Conservation (phyloP, 371 early-diverging fungal genomes). For the Actinomucor elegans region DNA sequence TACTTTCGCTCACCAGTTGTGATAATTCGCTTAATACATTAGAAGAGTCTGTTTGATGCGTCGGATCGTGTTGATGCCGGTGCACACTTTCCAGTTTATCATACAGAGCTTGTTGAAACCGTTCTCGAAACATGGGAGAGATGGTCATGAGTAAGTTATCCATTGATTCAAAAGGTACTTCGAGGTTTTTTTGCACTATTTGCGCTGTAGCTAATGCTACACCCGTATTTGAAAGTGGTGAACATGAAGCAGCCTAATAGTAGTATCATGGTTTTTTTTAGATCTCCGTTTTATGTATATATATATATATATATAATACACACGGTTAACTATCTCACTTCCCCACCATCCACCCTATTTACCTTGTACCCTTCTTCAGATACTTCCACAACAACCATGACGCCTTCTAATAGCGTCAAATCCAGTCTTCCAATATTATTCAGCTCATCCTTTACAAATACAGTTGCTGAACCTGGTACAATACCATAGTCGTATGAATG, state of each 20-base stretch:
- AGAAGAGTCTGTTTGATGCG: too few relatives aligned
- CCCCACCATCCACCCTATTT: slow-evolving; percentile 1
- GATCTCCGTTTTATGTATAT: too few relatives aligned
- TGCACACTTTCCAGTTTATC: slow-evolving; percentile 30
- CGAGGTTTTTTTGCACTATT: slow-evolving; percentile 21
- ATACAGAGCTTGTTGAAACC: slow-evolving; percentile 33
- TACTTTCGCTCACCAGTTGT: too few relatives aligned
- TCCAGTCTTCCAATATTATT: slow-evolving; percentile 35
- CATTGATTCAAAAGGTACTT: slow-evolving; percentile 39
- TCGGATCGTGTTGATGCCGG: slow-evolving; percentile 20
- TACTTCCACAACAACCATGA: slow-evolving; percentile 43
- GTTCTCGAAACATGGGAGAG: slow-evolving; percentile 40
- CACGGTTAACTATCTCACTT: too few relatives aligned
- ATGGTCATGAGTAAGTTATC: slow-evolving; percentile 39
- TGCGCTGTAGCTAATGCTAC: slow-evolving; percentile 23
- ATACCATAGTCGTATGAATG: slow-evolving; percentile 45
- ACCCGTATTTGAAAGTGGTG: slow-evolving; percentile 22
- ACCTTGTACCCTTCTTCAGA: slow-evolving; percentile 38
- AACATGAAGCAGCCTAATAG: slow-evolving; percentile 31
- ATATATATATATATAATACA: too few relatives aligned
- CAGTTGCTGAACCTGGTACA: slow-evolving; percentile 47
- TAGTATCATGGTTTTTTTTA: neutral
- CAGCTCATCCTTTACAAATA: slow-evolving; percentile 39
- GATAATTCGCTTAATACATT: too few relatives aligned
- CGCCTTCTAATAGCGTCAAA: slow-evolving; percentile 40